Base-by-base conservation (phyloP, 2,329 filamentous ascomycete genomes). In the Akanthomyces uredinophilus region DNA sequence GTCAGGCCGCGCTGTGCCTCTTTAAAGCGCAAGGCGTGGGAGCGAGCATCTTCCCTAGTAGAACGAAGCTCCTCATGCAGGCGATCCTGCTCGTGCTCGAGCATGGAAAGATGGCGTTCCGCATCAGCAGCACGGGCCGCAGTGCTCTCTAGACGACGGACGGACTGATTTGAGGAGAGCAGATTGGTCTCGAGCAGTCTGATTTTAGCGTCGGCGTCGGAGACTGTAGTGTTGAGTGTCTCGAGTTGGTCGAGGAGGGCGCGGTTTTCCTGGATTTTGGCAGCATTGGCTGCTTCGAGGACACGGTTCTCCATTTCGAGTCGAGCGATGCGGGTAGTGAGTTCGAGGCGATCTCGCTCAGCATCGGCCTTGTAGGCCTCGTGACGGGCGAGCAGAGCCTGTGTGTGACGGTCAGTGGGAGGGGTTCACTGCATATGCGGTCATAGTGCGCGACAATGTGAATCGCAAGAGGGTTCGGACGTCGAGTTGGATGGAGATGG, bases 341-440 rank as follows among this genome's bases (percentile, higher is more conserved):
- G 86, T 64, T 88, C 85, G 64, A 82, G 79, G 64, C 93, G 90
- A 73, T 97, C 92, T 68, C 87, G 86, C 79, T 96, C 92, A 64
- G 93, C 92, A 74, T 96, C 92, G 68, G 88, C 88, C 83, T 97
- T 94, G 76, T 96, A 97, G 64, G 90, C 87, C 80, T 98, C 93
- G 83, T 99, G 93, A 70, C 94, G 89, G 66, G 89, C 87, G 47
- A 99, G 86, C 62, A 99, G 83, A 64, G 92, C 92, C 95, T 98
- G 87, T 63, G 89, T 98, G 39, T 8, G 32, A 47, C n/a, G 18
- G 51, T 61, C 22, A 61, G 51, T 22, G 27, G 10, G 18, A 39
- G 16, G 49, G 43, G 29, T 61, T 61, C 43, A 61, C 41, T 27
- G 50, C 59, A 61, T 61, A 10, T 49, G 59, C 22, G 27, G 27